A percentile compares a stretch with the other conserved stretches of the same genome.
Evolutionary conservation across 139 green algal species (phyloP).

Genomic region (Tetratostichococcus sp.): DNA sequence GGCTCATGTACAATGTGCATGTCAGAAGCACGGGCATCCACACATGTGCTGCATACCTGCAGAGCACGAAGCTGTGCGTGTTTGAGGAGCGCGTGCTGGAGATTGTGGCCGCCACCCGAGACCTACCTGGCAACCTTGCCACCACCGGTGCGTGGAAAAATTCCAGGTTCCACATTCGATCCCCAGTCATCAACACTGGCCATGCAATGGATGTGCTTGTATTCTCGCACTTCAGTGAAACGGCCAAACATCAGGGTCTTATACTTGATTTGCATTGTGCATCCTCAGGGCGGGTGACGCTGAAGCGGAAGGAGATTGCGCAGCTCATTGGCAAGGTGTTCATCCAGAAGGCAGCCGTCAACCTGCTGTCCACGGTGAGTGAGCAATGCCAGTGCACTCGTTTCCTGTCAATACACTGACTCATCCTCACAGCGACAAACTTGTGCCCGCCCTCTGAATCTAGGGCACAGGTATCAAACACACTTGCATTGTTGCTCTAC

Average conservation of each 20-base stretch:
- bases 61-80: slow-evolving; percentile 77
- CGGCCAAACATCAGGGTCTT: neutral
- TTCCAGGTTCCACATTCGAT: too few species aligned
- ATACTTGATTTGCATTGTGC: neutral
- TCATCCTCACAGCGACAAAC: too few species aligned
- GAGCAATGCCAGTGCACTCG: neutral
- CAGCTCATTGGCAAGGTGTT: slow-evolving; percentile 76
- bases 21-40: too few species aligned
- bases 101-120: slow-evolving; percentile 69
- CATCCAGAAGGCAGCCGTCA: slow-evolving; percentile 62
- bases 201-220: too few species aligned
- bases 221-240: too few species aligned
- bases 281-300: slow-evolving; percentile 26
- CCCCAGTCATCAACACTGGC: too few species aligned
- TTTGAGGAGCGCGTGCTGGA: slow-evolving; percentile 76
- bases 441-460: too few species aligned
- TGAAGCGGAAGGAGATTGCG: slow-evolving; percentile 57
- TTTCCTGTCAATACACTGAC: too few species aligned
- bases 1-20: too few species aligned
- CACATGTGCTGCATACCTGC: slow-evolving; percentile 1
- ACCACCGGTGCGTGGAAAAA: slow-evolving; percentile 1
- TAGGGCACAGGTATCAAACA: too few species aligned
- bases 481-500: too few species aligned
- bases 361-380: slow-evolving; percentile 48
- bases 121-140: slow-evolving; percentile 51